Percentiles rank a stretch among this genome's conserved stretches.
phyloP scores from a whole-genome alignment of 2,329 filamentous ascomycete genomes.

The Penicillium frequentans region DNA sequence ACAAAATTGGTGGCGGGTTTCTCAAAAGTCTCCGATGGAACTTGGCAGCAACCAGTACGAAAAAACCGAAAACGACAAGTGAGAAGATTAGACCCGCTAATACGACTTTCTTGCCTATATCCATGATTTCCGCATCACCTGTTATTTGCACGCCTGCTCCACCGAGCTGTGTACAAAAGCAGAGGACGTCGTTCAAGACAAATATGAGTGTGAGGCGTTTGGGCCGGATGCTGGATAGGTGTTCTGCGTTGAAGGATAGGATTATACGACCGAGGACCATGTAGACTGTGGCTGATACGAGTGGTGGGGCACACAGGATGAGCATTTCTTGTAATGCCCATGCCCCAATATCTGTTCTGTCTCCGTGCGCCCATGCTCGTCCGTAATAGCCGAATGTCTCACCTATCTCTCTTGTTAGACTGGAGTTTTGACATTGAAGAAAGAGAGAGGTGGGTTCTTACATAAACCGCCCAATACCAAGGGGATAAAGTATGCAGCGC shows the following conservation, averaged over 20 bases:
- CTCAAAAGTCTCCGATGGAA: slow-evolving; percentile 24
- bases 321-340: slow-evolving; percentile 42
- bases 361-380: slow-evolving; percentile 34
- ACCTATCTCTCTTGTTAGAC: slow-evolving; percentile 17
- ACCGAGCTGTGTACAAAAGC: slow-evolving; percentile 34
- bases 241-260: slow-evolving; percentile 34
- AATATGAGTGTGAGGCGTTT: slow-evolving; percentile 41
- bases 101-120: slow-evolving; percentile 25
- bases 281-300: slow-evolving; percentile 40
- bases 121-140: slow-evolving; percentile 17
- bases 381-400: slow-evolving; percentile 40
- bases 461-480: slow-evolving; percentile 39
- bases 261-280: slow-evolving; percentile 45
- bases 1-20: slow-evolving; percentile 17
- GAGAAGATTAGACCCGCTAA: slow-evolving; percentile 31
- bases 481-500: slow-evolving; percentile 39
- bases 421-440: not conserved
- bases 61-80: slow-evolving; percentile 29
- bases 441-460: slow-evolving; percentile 16
- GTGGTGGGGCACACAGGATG: slow-evolving; percentile 41
- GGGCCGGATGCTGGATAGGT: slow-evolving; percentile 33
- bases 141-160: slow-evolving; percentile 32
- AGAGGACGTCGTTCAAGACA: slow-evolving; percentile 37
- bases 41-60: slow-evolving; percentile 23
- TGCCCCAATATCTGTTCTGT: slow-evolving; percentile 22